Percentiles rank a stretch among this genome's conserved stretches.
phyloP scores from a whole-genome alignment of 345 rosid species.

The Ceriops zippeliana region DNA sequence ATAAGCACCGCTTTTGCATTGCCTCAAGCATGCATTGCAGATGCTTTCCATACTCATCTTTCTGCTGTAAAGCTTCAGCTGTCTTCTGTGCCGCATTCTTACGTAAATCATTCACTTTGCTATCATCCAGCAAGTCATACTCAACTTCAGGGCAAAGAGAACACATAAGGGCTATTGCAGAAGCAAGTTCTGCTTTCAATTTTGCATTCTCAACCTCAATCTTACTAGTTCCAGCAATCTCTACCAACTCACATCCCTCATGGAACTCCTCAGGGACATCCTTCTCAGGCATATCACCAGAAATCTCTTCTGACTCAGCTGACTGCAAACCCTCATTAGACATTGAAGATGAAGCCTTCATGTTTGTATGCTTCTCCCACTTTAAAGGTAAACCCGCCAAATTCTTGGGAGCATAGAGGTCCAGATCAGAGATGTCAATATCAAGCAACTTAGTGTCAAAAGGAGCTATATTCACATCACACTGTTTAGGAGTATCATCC shows the following conservation, averaged over 20 bases:
- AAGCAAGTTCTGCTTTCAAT: slow-evolving; percentile 95
- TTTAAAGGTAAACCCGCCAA: slow-evolving; percentile 50
- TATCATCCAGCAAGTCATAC: slow-evolving; percentile 61
- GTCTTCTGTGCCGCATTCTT: slow-evolving; percentile 81
- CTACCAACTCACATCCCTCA: slow-evolving; percentile 63
- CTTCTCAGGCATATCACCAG: slow-evolving; percentile 41
- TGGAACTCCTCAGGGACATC: slow-evolving; percentile 50
- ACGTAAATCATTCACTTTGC: slow-evolving; percentile 47
- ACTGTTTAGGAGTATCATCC: slow-evolving; percentile 79
- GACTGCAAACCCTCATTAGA: slow-evolving; percentile 67
- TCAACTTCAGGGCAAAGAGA: slow-evolving; percentile 60
- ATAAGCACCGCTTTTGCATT: slow-evolving; percentile 66
- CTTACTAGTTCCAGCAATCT: slow-evolving; percentile 91
- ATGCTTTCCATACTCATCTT: slow-evolving; percentile 74
- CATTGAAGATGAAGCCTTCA: slow-evolving; percentile 55
- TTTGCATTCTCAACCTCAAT: slow-evolving; percentile 95
- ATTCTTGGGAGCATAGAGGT: slow-evolving; percentile 79
- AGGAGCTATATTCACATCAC: slow-evolving; percentile 89
- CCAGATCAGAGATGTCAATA: slow-evolving; percentile 69
- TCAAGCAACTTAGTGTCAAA: slow-evolving; percentile 72
- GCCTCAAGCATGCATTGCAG: slow-evolving; percentile 67
- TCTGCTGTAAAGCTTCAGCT: slow-evolving; percentile 73
- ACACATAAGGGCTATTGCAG: slow-evolving; percentile 71
- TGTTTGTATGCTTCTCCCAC: slow-evolving; percentile 46
- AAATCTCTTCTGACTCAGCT: slow-evolving; percentile 49